Base-by-base conservation (phyloP, 2,329 filamentous ascomycete species). In the Ophiostoma angusticollis region DNA sequence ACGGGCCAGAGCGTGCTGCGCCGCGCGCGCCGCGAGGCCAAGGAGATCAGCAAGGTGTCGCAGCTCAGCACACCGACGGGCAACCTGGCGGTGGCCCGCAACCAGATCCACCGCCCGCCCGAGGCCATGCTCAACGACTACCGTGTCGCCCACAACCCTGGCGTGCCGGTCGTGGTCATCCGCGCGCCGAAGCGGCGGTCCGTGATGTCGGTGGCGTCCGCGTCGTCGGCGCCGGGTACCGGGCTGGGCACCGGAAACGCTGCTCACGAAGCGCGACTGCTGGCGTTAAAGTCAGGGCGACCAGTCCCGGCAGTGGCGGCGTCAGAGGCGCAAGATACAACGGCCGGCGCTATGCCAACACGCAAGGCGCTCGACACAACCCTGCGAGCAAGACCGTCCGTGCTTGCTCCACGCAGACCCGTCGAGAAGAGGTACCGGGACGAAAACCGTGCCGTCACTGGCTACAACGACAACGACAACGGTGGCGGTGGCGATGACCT, bases 11-110 rank as follows among this genome's bases (percentile, higher is more conserved):
- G 65, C 43, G 63, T 78, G 36, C 62, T 80, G 49, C 62, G 64
- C 39, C 73, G 68, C 47, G 70, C 73, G 17, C 64, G 65, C 31
- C 63, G 70, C 34, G 70, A 80, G 49, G 70, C 68, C 6, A 64
- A 61, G 33, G 68, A 75, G 47, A 69, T 74, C 31, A 60, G 59
- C 37, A 61, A 53, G 25, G 65, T 68, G 46, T 63, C 66, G 38
- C 58, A 60, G 23, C 57, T 74, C 24, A 60, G 63, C 14, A 63
- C 54, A 9, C 55, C 60, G 11, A 54, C 58, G 1, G 56, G 59
- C 39, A 46, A 54, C 42, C 44, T 61, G 21, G 32, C 45, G 23
- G 52, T 58, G 19, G 53, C 50, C 13, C 46, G 53, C 6, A 55
- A 56, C n/a, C 59, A 62, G 47, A 61, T 78, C 31, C 54, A 42